phyloP scores from a whole-genome alignment of 1,139 yeast genomes.

The Sugiyamaella japonica region DNA sequence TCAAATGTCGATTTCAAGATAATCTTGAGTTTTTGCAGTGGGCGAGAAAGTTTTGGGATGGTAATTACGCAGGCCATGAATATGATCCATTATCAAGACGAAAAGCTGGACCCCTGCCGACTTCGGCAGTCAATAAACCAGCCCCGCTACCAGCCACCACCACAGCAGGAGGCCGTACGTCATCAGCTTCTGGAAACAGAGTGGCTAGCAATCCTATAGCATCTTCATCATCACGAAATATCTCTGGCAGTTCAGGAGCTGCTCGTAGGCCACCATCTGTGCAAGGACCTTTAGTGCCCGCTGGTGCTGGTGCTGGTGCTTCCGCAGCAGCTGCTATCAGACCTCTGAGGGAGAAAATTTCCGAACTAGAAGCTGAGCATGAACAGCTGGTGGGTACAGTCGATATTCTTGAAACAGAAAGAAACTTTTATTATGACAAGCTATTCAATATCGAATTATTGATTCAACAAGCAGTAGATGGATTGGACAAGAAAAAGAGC shows the following conservation, averaged over 20 bases:
- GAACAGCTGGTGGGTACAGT: conserved; percentile 50
- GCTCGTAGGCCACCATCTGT: conserved; percentile 30
- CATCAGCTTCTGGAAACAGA: conserved; percentile 15
- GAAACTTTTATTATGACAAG: conserved; percentile 88
- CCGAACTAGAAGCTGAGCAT: conserved; percentile 46
- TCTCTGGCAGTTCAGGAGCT: conserved; percentile 14
- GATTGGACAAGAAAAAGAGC: conserved; percentile 41
- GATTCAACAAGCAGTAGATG: conserved; percentile 63
- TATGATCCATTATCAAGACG: conserved; percentile 70
- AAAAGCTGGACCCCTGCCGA: conserved; percentile 36
- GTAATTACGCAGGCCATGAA: conserved; percentile 62
- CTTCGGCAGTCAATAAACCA: conserved; percentile 16
- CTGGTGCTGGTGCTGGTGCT: conserved; percentile 15
- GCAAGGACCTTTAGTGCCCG: conserved; percentile 25
- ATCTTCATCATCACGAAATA: conserved; percentile 7
- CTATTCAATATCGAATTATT: conserved; percentile 84
- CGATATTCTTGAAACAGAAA: conserved; percentile 53
- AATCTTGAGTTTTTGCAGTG: conserved; percentile 92
- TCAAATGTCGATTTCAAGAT: conserved; percentile 89
- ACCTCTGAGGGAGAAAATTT: conserved; percentile 30
- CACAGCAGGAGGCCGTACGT: conserved; percentile 9
- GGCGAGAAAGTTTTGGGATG: conserved; percentile 82
- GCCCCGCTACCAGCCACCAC: conserved; percentile 11
- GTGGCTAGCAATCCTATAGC: conserved; percentile 8
- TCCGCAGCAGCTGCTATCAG: conserved; percentile 21